Evolutionary conservation across 208 protist genomes (phyloP), one percentile per base, ranked within the genome.

Genomic region (Leishmania turanica): DNA sequence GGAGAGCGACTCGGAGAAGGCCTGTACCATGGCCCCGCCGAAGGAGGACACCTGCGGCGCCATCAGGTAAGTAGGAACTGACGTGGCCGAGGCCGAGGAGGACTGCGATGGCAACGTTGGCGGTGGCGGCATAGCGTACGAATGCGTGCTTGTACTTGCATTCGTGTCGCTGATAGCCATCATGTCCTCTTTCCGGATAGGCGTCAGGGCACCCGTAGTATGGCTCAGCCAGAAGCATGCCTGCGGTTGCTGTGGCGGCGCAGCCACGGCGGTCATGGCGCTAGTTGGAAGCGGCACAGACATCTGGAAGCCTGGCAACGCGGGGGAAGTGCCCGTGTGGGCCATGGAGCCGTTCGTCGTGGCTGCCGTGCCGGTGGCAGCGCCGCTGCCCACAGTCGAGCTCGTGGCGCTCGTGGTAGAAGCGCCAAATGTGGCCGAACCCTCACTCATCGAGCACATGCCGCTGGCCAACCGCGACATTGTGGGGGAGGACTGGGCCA

Each of bases 191-290:
- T 40, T 17, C 11, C 47, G 47, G 49, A 83, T 79, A 0, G 74
- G 62, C 49, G 42, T 66, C 53, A 75, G 56, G 2, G 64, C 40
- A 19, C 74, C 65, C 9, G 74, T 75, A 3, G 80, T 19, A 11
- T 54, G 47, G 24, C 73, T 70, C 42, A 79, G 15, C 62, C 62
- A 79, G 74, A 79, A 79, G 74, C 80, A 83, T 53, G 58, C 15
- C 72, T 77, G 62, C 64, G 37, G 51, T 45, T 58, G 56, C 54
- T 58, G 75, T n/a, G 31, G 75, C 53, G 31, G 0, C 6, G 54
- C 51, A 15, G 54, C 51, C 40, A 60, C 58, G 40, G 58, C n/a
- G 37, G 73, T 49, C 53, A 19, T 49, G 6, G 80, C 9, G 49
- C n/a, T 37, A 24, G 62, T 31, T 0, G 71, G 60, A 11, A 42